Conservation (phyloP, 2,329 filamentous ascomycete species). For the Cercospora sp. region DNA sequence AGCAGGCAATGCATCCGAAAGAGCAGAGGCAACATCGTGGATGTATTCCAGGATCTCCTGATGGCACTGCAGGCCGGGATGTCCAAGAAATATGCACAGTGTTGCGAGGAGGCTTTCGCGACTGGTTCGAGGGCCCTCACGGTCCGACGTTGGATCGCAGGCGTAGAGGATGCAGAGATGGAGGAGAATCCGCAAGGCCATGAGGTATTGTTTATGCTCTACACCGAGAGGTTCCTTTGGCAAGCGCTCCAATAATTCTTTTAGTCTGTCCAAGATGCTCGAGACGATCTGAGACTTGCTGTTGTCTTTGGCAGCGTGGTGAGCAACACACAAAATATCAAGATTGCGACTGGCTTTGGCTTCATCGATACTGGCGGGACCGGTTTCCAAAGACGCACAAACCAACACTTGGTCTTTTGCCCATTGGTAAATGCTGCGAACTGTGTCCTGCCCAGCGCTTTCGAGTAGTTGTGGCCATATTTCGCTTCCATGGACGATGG, state of each 20-base stretch:
- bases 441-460: conserved; percentile 37
- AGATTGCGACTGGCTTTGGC: conserved; percentile 24
- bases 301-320: conserved; percentile 21
- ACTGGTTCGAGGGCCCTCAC: conserved; percentile 34
- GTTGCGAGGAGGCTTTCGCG: conserved; percentile 32
- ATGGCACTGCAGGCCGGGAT: conserved; percentile 41
- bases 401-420: conserved; percentile 38
- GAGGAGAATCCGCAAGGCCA: conserved; percentile 38
- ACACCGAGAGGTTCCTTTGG: conserved; percentile 6
- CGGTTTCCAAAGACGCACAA: conserved; percentile 13
- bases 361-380: background rate
- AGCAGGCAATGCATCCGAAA: conserved; percentile 46
- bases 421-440: conserved; percentile 34
- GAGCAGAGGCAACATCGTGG: conserved; percentile 45
- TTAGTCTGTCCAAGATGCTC: conserved; percentile 32
- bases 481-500: conserved; percentile 44
- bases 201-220: conserved; percentile 6
- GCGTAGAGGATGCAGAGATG: conserved; percentile 45
- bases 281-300: conserved; percentile 22
- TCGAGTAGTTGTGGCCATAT: conserved; percentile 47
- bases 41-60: conserved; percentile 43
- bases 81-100: conserved; percentile 42
- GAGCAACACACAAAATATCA: conserved; percentile 34
- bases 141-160: conserved; percentile 29
- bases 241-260: conserved; percentile 24